A percentile compares a stretch with the other conserved stretches of the same genome.
Evolutionary conservation across 2,329 filamentous ascomycete species (phyloP).

Genomic region (Nemania abortiva): DNA sequence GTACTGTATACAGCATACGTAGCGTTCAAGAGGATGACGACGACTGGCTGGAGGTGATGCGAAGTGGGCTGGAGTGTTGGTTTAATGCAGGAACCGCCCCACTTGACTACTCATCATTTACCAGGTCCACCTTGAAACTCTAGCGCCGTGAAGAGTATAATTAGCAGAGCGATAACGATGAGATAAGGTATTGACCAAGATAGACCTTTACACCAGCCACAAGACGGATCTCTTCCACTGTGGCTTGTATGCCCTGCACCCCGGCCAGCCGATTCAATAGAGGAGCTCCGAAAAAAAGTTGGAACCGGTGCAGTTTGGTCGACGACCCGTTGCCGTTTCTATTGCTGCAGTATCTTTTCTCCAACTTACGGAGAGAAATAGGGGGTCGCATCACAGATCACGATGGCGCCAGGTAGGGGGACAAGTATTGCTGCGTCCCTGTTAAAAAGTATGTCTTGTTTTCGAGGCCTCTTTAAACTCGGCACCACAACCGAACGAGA

Average conservation of each 20-base stretch:
- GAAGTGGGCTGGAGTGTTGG: slow-evolving; percentile 27
- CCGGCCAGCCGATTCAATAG: slow-evolving; percentile 2
- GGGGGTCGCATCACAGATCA: slow-evolving; percentile 48
- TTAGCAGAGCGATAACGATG: not conserved
- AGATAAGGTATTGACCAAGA: not conserved
- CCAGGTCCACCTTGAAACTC: slow-evolving; percentile 16
- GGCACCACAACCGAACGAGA: not conserved
- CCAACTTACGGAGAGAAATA: slow-evolving; percentile 32
- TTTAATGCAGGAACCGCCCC: slow-evolving; percentile 37
- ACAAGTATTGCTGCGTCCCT: slow-evolving; percentile 62
- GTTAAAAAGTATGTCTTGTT: slow-evolving; percentile 61
- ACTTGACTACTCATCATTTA: slow-evolving; percentile 32
- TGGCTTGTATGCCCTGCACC: slow-evolving; percentile 22
- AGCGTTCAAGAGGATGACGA: slow-evolving; percentile 29
- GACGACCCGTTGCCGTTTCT: slow-evolving; percentile 34
- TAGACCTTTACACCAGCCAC: not conserved
- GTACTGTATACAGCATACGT: slow-evolving; percentile 3
- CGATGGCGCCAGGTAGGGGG: slow-evolving; percentile 71
- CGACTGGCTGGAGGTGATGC: slow-evolving; percentile 32
- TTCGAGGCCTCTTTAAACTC: not conserved
- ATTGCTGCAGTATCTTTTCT: slow-evolving; percentile 35
- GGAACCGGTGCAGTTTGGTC: slow-evolving; percentile 25
- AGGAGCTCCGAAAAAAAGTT: slow-evolving; percentile 48
- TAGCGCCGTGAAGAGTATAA: slow-evolving; percentile 11
- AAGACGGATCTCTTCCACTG: not conserved